Percentiles rank a stretch among this genome's conserved stretches.
phyloP scores from a whole-genome alignment of 2,329 filamentous ascomycete species.

The Knufia petricola region DNA sequence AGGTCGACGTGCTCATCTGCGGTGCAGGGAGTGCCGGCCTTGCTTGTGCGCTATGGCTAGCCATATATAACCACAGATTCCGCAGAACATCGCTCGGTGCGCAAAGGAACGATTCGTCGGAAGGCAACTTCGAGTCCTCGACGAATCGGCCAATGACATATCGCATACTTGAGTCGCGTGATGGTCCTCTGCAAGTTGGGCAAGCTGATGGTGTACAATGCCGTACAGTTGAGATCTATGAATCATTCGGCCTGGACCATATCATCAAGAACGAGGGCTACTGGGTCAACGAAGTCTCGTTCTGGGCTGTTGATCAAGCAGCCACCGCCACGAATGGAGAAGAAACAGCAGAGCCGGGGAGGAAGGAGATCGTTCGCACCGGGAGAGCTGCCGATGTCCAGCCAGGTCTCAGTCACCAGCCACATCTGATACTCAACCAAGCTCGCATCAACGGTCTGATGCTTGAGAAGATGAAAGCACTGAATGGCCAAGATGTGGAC shows the following conservation, averaged over 20 bases:
- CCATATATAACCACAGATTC: constrained; percentile 42
- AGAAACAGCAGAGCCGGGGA: constrained; percentile 1
- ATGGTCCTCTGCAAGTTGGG: constrained; percentile 46
- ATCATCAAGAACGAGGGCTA: constrained; percentile 48
- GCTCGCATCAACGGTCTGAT: constrained; percentile 47
- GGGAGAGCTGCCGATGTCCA: constrained; percentile 46
- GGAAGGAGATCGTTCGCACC: constrained; percentile 37
- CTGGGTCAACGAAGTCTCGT: constrained; percentile 49
- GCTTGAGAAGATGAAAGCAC: constrained; percentile 40
- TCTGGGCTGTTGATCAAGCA: constrained; percentile 40
- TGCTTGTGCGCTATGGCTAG: constrained; percentile 52
- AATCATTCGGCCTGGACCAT: constrained; percentile 48
- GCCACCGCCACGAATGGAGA: constrained; percentile 6
- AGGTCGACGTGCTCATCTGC: constrained; percentile 48
- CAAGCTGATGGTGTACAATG: constrained; percentile 57
- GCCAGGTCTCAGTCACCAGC: constrained; percentile 43
- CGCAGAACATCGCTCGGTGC: constrained; percentile 31
- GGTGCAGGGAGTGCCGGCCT: constrained; percentile 55
- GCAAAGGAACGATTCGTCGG: neutral
- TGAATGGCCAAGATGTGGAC: constrained; percentile 39
- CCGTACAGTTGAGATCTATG: constrained; percentile 53
- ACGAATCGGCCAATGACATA: constrained; percentile 3
- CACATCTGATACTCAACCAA: constrained; percentile 50
- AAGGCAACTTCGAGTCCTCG: neutral
- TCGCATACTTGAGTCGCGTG: constrained; percentile 46